phyloP scores from a whole-genome alignment of 805 yeast species.

The Saturnispora silvae region DNA sequence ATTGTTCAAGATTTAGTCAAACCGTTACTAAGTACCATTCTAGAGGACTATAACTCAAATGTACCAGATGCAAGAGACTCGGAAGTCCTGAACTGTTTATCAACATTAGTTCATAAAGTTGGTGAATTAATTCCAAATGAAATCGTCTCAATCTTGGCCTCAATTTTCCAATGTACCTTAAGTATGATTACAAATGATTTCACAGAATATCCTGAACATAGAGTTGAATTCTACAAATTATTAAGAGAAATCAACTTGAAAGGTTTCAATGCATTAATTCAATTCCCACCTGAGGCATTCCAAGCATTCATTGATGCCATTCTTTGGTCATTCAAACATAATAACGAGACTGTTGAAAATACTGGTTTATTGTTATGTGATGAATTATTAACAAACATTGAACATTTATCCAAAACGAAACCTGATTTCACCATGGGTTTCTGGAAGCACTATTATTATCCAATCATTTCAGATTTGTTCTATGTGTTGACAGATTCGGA shows the following conservation, averaged over 20 bases:
- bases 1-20: slow-evolving; percentile 74
- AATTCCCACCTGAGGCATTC: slow-evolving; percentile 87
- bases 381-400: slow-evolving; percentile 79
- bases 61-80: slow-evolving; percentile 98
- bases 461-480: slow-evolving; percentile 84
- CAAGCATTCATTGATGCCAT: slow-evolving; percentile 87
- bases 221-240: slow-evolving; percentile 89
- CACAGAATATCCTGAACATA: slow-evolving; percentile 94
- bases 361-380: slow-evolving; percentile 77
- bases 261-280: slow-evolving; percentile 76
- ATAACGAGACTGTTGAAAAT: slow-evolving; percentile 92
- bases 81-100: slow-evolving; percentile 90
- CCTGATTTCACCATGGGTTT: slow-evolving; percentile 69
- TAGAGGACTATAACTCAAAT: slow-evolving; percentile 79
- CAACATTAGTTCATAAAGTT: slow-evolving; percentile 78
- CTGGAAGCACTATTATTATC: slow-evolving; percentile 79
- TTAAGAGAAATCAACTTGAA: slow-evolving; percentile 78
- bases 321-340: slow-evolving; percentile 97
- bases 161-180: slow-evolving; percentile 88
- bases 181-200: slow-evolving; percentile 94
- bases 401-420: slow-evolving; percentile 42
- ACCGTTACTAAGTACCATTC: slow-evolving; percentile 72
- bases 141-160: slow-evolving; percentile 75
- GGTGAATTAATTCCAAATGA: slow-evolving; percentile 85
- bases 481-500: slow-evolving; percentile 92